Percentiles rank a stretch among this genome's conserved stretches.
These are phyloP conservation scores for Globisporangium solare DNA, from an alignment of 352 stramenopile species.

Conservation along the genomic window DNA sequence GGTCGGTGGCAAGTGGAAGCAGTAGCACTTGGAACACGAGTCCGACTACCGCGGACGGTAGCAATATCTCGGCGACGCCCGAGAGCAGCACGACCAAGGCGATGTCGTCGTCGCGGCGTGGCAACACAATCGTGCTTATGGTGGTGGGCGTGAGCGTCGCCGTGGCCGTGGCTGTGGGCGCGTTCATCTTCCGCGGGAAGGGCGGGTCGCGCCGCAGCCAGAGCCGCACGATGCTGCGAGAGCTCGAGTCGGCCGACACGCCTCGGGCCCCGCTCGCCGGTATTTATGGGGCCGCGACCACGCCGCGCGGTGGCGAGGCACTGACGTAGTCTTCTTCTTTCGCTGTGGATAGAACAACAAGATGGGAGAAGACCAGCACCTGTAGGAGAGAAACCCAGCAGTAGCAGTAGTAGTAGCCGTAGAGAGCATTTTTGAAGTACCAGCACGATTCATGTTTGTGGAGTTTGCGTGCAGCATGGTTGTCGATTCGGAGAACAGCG, in stretches of 20 bases:
- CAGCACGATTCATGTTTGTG: no score
- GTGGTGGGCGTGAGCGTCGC: slow-evolving; percentile 10
- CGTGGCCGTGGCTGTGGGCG: slow-evolving; percentile 11
- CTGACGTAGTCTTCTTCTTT: slow-evolving; percentile 1
- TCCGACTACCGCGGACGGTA: not conserved
- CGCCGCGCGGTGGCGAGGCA: slow-evolving; percentile 2
- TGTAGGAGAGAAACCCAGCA: no score
- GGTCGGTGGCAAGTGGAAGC: slow-evolving; percentile 1
- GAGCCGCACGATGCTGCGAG: slow-evolving; percentile 1
- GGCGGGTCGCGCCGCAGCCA: slow-evolving; percentile 6
- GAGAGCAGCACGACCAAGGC: slow-evolving; percentile 4
- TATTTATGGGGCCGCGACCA: slow-evolving; percentile 6
- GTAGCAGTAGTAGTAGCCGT: no score
- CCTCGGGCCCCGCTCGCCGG: slow-evolving; percentile 15
- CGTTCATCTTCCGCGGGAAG: slow-evolving; percentile 11
- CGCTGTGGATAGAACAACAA: not conserved
- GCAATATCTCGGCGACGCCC: slow-evolving; percentile 4
- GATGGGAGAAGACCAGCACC: no score
- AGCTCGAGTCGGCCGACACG: slow-evolving; percentile 23
- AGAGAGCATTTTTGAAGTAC: no score
- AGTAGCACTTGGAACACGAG: not conserved
- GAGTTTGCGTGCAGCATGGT: no score
- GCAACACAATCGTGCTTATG: slow-evolving; percentile 18
- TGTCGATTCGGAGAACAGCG: no score
- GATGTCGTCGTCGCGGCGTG: not conserved